These are phyloP conservation scores for Sugiyamaella neomexicana DNA, from an alignment of 1,139 yeast genomes.

Conservation along the genomic window DNA sequence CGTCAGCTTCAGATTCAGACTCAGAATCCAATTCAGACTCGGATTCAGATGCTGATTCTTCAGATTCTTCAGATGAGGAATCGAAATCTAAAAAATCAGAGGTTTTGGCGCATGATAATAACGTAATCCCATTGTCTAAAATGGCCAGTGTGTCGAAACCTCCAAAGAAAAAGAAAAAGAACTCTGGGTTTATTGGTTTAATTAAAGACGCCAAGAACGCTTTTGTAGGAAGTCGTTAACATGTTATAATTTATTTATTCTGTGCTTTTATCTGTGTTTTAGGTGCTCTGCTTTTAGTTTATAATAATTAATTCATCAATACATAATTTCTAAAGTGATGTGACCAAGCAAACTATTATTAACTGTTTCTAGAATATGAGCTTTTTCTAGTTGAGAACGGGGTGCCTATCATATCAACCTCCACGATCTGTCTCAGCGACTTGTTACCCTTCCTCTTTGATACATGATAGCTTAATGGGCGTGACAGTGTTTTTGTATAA, in stretches of 20 bases:
- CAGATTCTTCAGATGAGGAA: conserved; percentile 10
- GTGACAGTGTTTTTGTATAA: too few species aligned
- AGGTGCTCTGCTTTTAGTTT: not conserved
- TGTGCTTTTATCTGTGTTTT: not conserved
- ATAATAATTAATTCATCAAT: not conserved
- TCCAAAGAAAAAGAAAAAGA: conserved; percentile 23
- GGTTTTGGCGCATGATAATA: conserved; percentile 9
- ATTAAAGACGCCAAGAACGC: conserved; percentile 22
- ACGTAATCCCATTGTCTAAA: conserved; percentile 18
- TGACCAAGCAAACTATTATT: too few species aligned
- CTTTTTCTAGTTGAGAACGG: too few species aligned
- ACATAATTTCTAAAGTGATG: too few species aligned
- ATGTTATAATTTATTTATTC: not conserved
- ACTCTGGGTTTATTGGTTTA: conserved; percentile 23
- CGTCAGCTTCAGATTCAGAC: conserved; percentile 47
- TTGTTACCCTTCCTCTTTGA: too few species aligned
- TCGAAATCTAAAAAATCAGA: conserved; percentile 17
- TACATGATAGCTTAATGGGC: too few species aligned
- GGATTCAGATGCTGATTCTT: conserved; percentile 18
- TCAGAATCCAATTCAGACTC: conserved; percentile 46
- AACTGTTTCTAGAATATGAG: too few species aligned
- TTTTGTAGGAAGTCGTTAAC: conserved; percentile 38
- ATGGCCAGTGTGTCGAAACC: conserved; percentile 10
- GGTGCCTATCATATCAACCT: too few species aligned
- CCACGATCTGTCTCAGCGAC: too few species aligned